Evolutionary conservation across 78 protist genomes (phyloP).

Genomic region (Dictyostelium intermedium): DNA sequence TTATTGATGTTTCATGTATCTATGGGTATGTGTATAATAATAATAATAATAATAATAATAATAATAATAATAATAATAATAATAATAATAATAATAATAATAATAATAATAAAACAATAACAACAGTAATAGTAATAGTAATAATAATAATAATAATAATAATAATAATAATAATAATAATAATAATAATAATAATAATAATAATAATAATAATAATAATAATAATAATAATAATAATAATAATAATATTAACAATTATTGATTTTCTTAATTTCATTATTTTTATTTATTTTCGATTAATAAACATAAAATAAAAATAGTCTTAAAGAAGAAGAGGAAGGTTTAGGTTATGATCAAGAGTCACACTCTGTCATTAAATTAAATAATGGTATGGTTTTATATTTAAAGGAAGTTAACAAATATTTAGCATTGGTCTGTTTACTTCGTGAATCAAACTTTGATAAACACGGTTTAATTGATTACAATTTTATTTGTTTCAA

Average conservation of each 20-base stretch:
- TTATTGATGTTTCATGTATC: conserved; percentile 94
- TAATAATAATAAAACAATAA: background rate
- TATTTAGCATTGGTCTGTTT: conserved; percentile 95
- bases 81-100: background rate
- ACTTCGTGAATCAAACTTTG: conserved; percentile 86
- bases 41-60: background rate
- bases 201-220: background rate
- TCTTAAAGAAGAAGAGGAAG: conserved; percentile 79
- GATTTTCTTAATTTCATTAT: background rate
- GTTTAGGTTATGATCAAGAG: conserved; percentile 85
- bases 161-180: background rate
- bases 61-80: background rate
- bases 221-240: background rate
- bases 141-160: background rate
- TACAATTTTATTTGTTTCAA: conserved; percentile 93
- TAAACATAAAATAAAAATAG: background rate
- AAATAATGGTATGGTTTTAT: conserved; percentile 88
- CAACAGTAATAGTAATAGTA: no score
- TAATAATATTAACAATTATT: no score
- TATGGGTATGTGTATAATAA: conserved; percentile 84
- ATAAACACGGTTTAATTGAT: conserved; percentile 93
- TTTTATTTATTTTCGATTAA: background rate
- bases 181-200: background rate
- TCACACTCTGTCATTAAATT: conserved; percentile 87
- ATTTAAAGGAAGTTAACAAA: conserved; percentile 90